Conservation (phyloP, 2,329 filamentous ascomycete species). For the Aspergillus viridinutans region DNA sequence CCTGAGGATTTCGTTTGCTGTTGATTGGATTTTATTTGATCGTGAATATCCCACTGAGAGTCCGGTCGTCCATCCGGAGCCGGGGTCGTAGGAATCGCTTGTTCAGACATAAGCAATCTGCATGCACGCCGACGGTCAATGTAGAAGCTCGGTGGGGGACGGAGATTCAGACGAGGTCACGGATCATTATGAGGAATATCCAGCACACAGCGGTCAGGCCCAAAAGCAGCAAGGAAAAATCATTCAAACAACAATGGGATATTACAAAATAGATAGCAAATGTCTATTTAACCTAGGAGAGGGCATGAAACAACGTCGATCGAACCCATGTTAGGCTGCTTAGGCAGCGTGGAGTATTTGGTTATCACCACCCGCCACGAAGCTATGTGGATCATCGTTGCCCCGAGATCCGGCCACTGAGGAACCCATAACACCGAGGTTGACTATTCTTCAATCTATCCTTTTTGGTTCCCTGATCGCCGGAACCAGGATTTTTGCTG, state of each 20-base stretch:
- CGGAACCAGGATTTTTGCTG: neutral
- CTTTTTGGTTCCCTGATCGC: neutral
- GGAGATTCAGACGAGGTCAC: conserved; percentile 20
- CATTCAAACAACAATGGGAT: neutral
- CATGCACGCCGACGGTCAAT: conserved; percentile 28
- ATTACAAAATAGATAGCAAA: neutral
- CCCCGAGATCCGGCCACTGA: conserved; percentile 21
- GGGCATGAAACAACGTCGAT: neutral
- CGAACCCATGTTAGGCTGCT: neutral
- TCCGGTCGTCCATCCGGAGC: conserved; percentile 21
- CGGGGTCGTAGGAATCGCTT: conserved; percentile 22
- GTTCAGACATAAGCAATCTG: conserved; percentile 42
- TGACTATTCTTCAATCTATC: conserved; percentile 6
- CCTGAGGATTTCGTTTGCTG: conserved; percentile 20
- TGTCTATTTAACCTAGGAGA: neutral
- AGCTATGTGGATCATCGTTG: conserved; percentile 31
- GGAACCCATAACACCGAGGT: neutral
- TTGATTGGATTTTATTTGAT: conserved; percentile 15
- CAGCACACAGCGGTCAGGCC: neutral
- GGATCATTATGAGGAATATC: conserved; percentile 21
- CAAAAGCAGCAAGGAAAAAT: neutral
- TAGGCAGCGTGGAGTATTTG: conserved; percentile 19
- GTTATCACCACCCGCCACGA: conserved; percentile 44
- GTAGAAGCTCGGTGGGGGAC: conserved; percentile 5
- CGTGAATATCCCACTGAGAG: conserved; percentile 15